These are phyloP conservation scores for Oldenlandia corymbosa DNA, from an alignment of 257 asterid genomes.

Conservation along the genomic window DNA sequence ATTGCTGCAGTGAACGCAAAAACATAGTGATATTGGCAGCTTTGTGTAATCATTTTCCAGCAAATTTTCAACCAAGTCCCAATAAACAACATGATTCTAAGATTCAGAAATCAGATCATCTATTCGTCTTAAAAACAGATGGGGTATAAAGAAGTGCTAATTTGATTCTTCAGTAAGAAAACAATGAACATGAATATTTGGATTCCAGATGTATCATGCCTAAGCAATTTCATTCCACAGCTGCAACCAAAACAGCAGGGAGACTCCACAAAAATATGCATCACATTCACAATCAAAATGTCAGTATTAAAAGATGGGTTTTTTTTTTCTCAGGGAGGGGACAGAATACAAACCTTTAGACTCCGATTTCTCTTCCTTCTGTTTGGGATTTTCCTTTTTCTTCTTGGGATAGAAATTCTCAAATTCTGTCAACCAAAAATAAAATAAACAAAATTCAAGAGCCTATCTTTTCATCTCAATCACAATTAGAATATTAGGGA, in stretches of 20 bases:
- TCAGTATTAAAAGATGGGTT: background rate
- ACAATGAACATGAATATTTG: background rate
- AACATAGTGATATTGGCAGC: too few relatives aligned
- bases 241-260: background rate
- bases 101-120: background rate
- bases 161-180: background rate
- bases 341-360: conserved; percentile 43
- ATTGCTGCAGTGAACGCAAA: background rate
- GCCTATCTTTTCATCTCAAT: conserved; percentile 2
- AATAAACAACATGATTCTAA: background rate
- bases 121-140: background rate
- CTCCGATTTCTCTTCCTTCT: conserved; percentile 46
- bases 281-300: background rate
- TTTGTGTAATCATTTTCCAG: background rate
- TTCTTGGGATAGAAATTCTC: conserved; percentile 52
- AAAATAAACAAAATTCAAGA: background rate
- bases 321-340: background rate
- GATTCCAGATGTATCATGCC: background rate
- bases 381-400: conserved; percentile 51
- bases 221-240: background rate
- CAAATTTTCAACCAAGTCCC: background rate
- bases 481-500: background rate
- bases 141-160: background rate
- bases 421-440: conserved; percentile 38
- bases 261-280: background rate